Base-by-base conservation (phyloP, 352 stramenopile species). In the Globisporangium sylvaticum region DNA sequence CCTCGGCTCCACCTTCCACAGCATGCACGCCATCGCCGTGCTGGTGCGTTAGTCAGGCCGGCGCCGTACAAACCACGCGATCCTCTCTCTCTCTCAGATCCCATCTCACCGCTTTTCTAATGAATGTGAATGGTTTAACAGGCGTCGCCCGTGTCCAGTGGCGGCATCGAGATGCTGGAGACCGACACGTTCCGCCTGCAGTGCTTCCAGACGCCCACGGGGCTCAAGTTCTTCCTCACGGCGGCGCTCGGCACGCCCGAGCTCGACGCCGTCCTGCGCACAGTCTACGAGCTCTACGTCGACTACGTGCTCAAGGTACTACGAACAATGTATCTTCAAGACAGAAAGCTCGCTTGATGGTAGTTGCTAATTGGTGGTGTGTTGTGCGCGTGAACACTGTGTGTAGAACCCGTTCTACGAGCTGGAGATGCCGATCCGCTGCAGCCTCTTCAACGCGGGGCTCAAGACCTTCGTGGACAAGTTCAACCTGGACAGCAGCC, bases 161-260 rank as follows among this genome's bases (percentile, higher is more conserved):
- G 85, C 39, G 92, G 92, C 34, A 98, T 98, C 66, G 82, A 98
- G 74, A 90, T 86, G 62, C 81, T 98, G 8, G 91, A 98, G 73
- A 97, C 91, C 24, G 87, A 95, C 58, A 91, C 87, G n/a, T 97
- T 97, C 70, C 87, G 88, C 18, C 67, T 98, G 58, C 88, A 96
- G 70, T 98, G 92, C 86, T 94, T 97, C 55, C 90, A 98, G 75
- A 96, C 92, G 50, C 78, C 87, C 14, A 98, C 94, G 18, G 92
- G 92, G 1, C 87, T 96, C 61, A 98, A 97, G 69, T 98, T 98
- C 70, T 97, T 98, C 66, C 88, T 98, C 61, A 98, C 90, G n/a
- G 90, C 92, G 24, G 81, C 90, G 27, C 78, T 95, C 14, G 87
- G 84, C 25, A 96, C 90, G 52, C 74, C 79, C 22, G 90, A 97